Evolutionary conservation across 495 filamentous ascomycete species (phyloP).

Genomic region (Trichoderma virens): DNA sequence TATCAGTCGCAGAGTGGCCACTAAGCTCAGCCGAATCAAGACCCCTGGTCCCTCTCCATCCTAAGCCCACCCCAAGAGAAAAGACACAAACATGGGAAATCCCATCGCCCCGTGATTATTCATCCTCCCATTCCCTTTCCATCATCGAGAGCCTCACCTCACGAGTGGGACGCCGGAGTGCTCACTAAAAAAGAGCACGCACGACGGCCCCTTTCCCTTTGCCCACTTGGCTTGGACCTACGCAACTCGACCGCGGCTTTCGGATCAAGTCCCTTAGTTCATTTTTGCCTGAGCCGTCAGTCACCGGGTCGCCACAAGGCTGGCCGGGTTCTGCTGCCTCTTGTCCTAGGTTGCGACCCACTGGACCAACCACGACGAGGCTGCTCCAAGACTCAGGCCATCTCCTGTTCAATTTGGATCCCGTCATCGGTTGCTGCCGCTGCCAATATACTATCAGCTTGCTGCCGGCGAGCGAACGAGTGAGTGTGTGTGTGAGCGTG

Average conservation of each 20-base stretch:
- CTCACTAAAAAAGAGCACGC: background rate
- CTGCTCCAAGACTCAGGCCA: background rate
- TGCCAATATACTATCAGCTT: background rate
- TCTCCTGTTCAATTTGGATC: background rate
- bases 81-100: background rate
- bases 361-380: background rate
- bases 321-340: background rate
- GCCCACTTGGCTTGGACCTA: background rate
- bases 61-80: background rate
- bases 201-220: slow-evolving; percentile 1
- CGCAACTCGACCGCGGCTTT: background rate
- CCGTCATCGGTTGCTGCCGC: background rate
- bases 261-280: background rate
- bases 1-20: background rate
- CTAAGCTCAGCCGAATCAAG: background rate
- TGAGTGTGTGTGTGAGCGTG: background rate
- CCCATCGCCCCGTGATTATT: slow-evolving; percentile 1
- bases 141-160: background rate
- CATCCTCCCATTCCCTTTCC: background rate
- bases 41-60: background rate
- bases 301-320: background rate
- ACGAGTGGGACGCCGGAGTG: background rate
- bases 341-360: background rate
- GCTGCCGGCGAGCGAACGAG: background rate
- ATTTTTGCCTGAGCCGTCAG: background rate